These are phyloP conservation scores for Candida golubevii DNA, from an alignment of 805 yeast species.

Conservation along the genomic window DNA sequence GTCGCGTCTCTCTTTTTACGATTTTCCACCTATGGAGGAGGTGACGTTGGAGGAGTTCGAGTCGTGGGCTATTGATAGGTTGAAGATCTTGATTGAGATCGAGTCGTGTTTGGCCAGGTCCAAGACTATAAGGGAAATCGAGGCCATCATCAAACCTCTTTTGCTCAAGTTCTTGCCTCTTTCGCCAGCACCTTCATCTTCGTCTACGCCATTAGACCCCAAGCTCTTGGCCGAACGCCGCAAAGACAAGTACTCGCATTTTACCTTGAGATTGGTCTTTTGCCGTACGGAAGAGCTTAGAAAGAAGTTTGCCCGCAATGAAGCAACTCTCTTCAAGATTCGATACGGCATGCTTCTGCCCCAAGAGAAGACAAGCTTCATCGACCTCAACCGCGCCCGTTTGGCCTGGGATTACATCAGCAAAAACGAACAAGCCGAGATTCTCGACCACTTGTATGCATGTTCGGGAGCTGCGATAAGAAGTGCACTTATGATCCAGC, in stretches of 20 bases:
- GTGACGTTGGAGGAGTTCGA: conserved; percentile 92
- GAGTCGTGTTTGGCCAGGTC: conserved; percentile 70
- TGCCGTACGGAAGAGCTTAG: conserved; percentile 84
- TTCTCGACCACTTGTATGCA: conserved; percentile 48
- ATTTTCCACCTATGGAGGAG: conserved; percentile 73
- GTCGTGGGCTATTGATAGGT: conserved; percentile 90
- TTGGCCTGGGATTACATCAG: conserved; percentile 69
- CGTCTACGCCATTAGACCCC: conserved; percentile 29
- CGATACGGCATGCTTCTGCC: conserved; percentile 63
- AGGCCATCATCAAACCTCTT: conserved; percentile 58
- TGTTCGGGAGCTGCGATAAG: conserved; percentile 48
- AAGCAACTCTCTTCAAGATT: conserved; percentile 66
- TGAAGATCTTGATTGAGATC: conserved; percentile 77
- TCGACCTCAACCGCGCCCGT: conserved; percentile 48
- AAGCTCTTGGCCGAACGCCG: conserved; percentile 55
- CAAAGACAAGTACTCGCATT: conserved; percentile 92
- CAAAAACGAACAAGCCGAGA: conserved; percentile 53
- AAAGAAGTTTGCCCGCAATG: conserved; percentile 72
- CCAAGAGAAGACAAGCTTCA: conserved; percentile 66
- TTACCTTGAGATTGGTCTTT: conserved; percentile 80
- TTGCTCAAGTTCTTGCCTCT: conserved; percentile 64
- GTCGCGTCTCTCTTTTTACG: conserved; percentile 69
- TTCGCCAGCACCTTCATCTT: conserved; percentile 23
- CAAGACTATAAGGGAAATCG: conserved; percentile 61
- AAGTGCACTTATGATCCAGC: conserved; percentile 31